A percentile compares a stretch with the other conserved stretches of the same genome.
Evolutionary conservation across 331 rosid species (phyloP).

Genomic region (Acacia concinna): DNA sequence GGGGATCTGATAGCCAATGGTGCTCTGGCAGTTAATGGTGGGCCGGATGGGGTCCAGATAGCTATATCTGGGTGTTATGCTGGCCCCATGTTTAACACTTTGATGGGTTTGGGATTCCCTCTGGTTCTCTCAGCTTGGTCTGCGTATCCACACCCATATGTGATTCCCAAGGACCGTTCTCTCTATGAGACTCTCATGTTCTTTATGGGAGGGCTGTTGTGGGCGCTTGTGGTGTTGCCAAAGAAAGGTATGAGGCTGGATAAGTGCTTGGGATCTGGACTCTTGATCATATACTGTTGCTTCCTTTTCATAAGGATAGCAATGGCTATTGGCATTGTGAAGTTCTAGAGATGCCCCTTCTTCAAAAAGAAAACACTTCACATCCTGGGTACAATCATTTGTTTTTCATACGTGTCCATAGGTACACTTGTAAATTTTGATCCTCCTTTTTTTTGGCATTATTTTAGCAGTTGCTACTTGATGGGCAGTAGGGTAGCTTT

Average conservation of each 20-base stretch:
- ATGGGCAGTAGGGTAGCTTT: neutral
- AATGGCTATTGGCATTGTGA: conserved; percentile 37
- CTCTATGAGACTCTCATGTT: conserved; percentile 49
- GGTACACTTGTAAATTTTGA: neutral
- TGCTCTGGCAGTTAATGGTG: conserved; percentile 67
- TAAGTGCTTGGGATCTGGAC: conserved; percentile 59
- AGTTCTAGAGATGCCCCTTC: neutral
- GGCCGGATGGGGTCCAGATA: conserved; percentile 57
- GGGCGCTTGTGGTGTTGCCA: conserved; percentile 66
- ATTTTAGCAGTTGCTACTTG: neutral
- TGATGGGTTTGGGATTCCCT: conserved; percentile 64
- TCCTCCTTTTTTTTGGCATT: neutral
- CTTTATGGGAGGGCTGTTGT: conserved; percentile 50
- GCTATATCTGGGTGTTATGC: conserved; percentile 73
- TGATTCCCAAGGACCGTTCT: conserved; percentile 39
- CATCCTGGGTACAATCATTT: neutral
- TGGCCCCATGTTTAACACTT: conserved; percentile 62
- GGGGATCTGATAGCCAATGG: conserved; percentile 66
- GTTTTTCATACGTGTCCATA: neutral
- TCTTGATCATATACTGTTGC: conserved; percentile 45
- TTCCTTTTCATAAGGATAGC: conserved; percentile 50
- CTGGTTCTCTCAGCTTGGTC: conserved; percentile 50
- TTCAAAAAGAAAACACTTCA: neutral
- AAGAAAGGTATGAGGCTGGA: conserved; percentile 56
- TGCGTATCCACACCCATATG: conserved; percentile 40